Evolutionary conservation across 257 asterid genomes (phyloP), one percentile per base, ranked within the genome.

Genomic region (Voacanga thouarsii): DNA sequence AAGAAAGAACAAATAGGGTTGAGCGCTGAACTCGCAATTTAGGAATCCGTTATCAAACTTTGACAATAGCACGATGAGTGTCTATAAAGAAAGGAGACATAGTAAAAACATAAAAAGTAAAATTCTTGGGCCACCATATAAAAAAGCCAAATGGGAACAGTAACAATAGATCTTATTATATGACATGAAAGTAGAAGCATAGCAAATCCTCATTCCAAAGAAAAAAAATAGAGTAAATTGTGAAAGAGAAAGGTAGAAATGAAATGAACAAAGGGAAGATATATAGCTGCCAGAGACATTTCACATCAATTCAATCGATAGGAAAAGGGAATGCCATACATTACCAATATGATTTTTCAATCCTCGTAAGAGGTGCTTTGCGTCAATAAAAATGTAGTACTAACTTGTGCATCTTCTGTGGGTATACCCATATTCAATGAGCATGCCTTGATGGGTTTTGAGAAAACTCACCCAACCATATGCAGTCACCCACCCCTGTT

Each of bases 141-240:
- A 76, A 33, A 33, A 75, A 41, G 49, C 47, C 53, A 2, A 39
- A 56, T 72, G 39, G 68, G 16, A 53, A 14, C 6, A 3, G 47
- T 9, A 79, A 76, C 73, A 43, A 81, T 60, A 72, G 14, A 81
- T 18, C 26, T 47, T 43, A 11, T 33, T 75, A 80, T 51, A 50
- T 50, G 5, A 3, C 3, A 21, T 0, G 8, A 50, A 7, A 63
- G 0, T 33, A 41, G 2, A 47, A 19, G 23, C 7, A 1, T 37
- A 3, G 26, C 0, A 15, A 66, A 37, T 66, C 28, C 50, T 66
- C 50, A 66, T 37, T 66, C 50, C 72, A 66, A 53, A 7, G 28
- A 33, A 0, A 10, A 55, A 37, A 12, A 3, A 45, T 45, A 67
- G 37, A 2, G 30, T 4, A 64, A 71, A 39, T 16, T 12, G 41